Evolutionary conservation across 2,329 filamentous ascomycete species (phyloP).

Genomic region (Balansia obtecta): DNA sequence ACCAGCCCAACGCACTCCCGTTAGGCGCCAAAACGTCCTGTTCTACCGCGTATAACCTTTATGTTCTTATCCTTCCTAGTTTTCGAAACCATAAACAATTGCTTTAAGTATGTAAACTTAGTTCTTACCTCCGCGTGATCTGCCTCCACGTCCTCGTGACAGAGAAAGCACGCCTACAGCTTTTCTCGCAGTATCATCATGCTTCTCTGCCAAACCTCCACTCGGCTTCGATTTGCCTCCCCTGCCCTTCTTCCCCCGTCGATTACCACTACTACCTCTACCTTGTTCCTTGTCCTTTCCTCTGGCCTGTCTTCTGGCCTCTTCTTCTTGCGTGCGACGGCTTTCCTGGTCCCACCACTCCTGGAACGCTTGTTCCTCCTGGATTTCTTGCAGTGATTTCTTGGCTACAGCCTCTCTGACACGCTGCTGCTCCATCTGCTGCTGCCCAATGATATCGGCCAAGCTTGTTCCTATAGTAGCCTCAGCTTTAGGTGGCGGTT

Average conservation of each 20-base stretch:
- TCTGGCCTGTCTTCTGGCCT: constrained; percentile 28
- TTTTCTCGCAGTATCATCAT: constrained; percentile 8
- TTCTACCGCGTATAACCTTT: neutral
- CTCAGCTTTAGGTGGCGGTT: constrained; percentile 46
- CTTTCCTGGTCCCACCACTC: constrained; percentile 93
- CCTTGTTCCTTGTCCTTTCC: constrained; percentile 25
- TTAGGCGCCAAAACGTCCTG: neutral
- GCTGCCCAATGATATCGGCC: constrained; percentile 78
- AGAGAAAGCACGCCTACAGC: neutral
- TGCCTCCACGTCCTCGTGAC: neutral
- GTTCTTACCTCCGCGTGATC: constrained; percentile 4
- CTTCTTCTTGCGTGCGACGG: constrained; percentile 53
- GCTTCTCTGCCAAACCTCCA: constrained; percentile 9
- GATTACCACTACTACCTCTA: constrained; percentile 13
- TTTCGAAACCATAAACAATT: neutral
- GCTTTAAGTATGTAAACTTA: neutral
- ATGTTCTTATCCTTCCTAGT: neutral
- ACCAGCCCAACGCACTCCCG: neutral
- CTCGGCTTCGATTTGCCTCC: constrained; percentile 16
- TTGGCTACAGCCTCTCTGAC: constrained; percentile 79
- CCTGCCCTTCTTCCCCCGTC: constrained; percentile 16
- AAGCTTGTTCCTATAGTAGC: constrained; percentile 60
- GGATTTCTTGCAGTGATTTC: constrained; percentile 83
- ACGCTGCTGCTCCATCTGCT: constrained; percentile 71
- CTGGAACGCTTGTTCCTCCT: constrained; percentile 92